Conservation (phyloP, 2,329 filamentous ascomycete genomes). For the Alternaria arbusti region DNA sequence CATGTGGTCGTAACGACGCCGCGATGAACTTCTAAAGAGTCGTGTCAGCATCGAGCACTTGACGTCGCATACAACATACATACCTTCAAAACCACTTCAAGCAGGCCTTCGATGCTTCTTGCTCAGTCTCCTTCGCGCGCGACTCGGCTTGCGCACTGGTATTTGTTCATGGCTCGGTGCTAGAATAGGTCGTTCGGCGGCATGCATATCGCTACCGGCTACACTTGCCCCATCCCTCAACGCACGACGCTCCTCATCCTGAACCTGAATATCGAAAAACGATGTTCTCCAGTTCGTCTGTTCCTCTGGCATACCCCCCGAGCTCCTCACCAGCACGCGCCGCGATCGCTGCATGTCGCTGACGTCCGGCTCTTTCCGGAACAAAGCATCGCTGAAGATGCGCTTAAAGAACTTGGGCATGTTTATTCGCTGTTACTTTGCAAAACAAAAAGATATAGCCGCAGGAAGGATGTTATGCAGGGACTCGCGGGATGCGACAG, state of each 20-base stretch:
- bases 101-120: slow-evolving; percentile 28
- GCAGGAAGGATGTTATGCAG: slow-evolving; percentile 2
- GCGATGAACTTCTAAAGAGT: background rate
- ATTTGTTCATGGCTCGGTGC: slow-evolving; percentile 14
- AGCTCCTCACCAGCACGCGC: slow-evolving; percentile 25
- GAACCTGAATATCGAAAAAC: slow-evolving; percentile 16
- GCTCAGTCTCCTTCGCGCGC: slow-evolving; percentile 21
- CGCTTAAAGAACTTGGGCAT: slow-evolving; percentile 32
- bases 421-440: background rate
- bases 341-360: slow-evolving; percentile 27
- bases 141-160: slow-evolving; percentile 10
- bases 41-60: background rate
- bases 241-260: slow-evolving; percentile 12
- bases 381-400: slow-evolving; percentile 29
- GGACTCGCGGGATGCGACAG: background rate
- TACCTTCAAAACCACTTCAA: slow-evolving; percentile 1
- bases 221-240: slow-evolving; percentile 25
- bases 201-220: slow-evolving; percentile 19
- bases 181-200: slow-evolving; percentile 24
- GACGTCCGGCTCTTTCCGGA: slow-evolving; percentile 21
- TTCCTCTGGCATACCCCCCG: slow-evolving; percentile 14
- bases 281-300: slow-evolving; percentile 15
- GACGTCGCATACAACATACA: background rate
- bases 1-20: background rate
- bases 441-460: background rate